Base-by-base conservation (phyloP, 257 asterid genomes). In the Petunia axillaris region DNA sequence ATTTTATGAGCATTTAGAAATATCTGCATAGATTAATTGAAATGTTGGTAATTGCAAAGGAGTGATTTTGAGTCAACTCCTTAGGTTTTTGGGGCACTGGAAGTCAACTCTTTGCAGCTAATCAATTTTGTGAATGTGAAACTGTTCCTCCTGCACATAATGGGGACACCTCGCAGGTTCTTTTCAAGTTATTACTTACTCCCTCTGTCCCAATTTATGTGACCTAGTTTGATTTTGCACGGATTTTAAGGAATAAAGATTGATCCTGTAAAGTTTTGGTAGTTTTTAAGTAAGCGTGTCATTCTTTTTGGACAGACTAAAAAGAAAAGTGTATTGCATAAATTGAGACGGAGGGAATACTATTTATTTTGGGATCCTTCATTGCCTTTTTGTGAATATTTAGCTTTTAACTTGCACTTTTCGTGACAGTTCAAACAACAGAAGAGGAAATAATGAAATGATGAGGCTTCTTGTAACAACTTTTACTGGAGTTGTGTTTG, bases 401-500 rank as follows among this genome's bases (percentile, higher is more conserved):
- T n/a, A 62, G 6, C 15, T 46, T 70, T 70, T 46, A 25, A 70
- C 77, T 70, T 25, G 16, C 16, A 70, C 25, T 38, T 46, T 70
- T 3, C 25, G 44, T 71, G 77, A 11, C 87, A 85, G 89, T 79
- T 81, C 85, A 82, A 89, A 86, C 77, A 52, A 48, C 37, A 88
- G 94, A 83, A 89, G 93, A 84, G 85, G 96, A 57, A 90, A 90
- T 70, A 90, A 90, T 70, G 98, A 90, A 83, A 88, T 89, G 11
- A 91, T 92, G 99, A 89, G 93, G 90, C 87, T 95, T 15, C 81
- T 92, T 41, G 76, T 90, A 37, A 91, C 97, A 15, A 89, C 97
- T 63, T 81, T 91, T n/a, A 91, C 89, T 70, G 99, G 97, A 71
- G 82, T 90, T 76, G 87, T 93, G 59, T 79, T 90, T 78, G 99